These are phyloP conservation scores for Echeveria elegans DNA, from an alignment of 164 flowering plant species.

Conservation along the genomic window DNA sequence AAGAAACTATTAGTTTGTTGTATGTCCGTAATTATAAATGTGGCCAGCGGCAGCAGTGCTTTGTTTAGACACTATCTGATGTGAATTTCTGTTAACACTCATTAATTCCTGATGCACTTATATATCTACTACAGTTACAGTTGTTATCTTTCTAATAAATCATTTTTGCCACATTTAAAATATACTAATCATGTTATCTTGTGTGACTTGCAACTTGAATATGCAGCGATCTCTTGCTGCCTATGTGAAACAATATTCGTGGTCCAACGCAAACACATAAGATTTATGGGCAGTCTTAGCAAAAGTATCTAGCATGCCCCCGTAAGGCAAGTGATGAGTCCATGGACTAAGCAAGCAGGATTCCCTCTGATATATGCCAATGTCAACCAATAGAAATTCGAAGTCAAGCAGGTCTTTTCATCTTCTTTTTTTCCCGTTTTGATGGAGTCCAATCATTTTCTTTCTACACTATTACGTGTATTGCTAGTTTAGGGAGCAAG, in stretches of 20 bases:
- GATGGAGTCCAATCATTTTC: background rate
- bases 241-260: conserved; percentile 66
- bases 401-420: conserved; percentile 52
- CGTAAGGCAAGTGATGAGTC: conserved; percentile 69
- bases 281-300: conserved; percentile 85
- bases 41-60: too few relatives aligned
- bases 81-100: too few relatives aligned
- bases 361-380: conserved; percentile 79
- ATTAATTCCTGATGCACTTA: too few relatives aligned
- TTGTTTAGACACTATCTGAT: too few relatives aligned
- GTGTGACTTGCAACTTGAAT: background rate
- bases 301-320: conserved; percentile 81
- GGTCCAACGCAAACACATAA: conserved; percentile 80
- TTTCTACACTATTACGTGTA: background rate
- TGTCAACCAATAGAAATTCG: conserved; percentile 44
- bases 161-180: too few relatives aligned
- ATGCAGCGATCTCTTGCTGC: conserved; percentile 61
- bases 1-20: too few relatives aligned
- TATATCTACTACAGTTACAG: too few relatives aligned
- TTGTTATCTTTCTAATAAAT: background rate
- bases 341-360: conserved; percentile 93
- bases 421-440: background rate
- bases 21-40: too few relatives aligned
- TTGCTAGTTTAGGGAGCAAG: background rate
- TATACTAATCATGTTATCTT: background rate